These are phyloP conservation scores for Lipomyces yamanashiensis DNA, from an alignment of 805 yeast genomes.

Conservation along the genomic window DNA sequence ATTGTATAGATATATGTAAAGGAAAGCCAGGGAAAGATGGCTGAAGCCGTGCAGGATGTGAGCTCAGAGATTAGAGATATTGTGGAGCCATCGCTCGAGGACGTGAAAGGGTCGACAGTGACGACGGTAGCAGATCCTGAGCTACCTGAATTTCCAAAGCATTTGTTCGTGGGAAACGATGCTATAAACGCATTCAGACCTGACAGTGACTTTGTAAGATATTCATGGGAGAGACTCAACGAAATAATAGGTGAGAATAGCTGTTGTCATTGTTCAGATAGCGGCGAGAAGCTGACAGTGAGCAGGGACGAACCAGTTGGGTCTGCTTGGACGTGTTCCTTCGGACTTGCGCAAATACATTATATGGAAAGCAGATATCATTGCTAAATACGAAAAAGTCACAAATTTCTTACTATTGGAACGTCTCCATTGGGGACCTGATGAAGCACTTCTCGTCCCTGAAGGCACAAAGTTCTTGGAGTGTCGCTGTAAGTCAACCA, in stretches of 20 bases:
- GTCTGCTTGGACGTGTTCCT: slow-evolving; percentile 40
- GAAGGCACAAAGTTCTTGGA: slow-evolving; percentile 32
- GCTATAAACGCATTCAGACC: slow-evolving; percentile 3
- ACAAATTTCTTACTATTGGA: slow-evolving; percentile 38
- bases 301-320: slow-evolving; percentile 34
- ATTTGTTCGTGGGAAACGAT: slow-evolving; percentile 28
- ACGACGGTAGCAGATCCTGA: background rate
- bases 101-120: background rate
- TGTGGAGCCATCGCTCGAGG: background rate
- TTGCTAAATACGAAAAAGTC: slow-evolving; percentile 38
- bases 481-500: slow-evolving; percentile 18
- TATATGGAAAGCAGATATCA: slow-evolving; percentile 38
- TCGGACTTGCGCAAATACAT: slow-evolving; percentile 39
- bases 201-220: slow-evolving; percentile 39
- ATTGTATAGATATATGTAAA: background rate
- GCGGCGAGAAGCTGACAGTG: slow-evolving; percentile 22
- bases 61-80: background rate
- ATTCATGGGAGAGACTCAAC: slow-evolving; percentile 38
- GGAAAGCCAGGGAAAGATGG: background rate
- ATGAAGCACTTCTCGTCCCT: slow-evolving; percentile 12
- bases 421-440: slow-evolving; percentile 42
- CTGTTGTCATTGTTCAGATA: background rate
- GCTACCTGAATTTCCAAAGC: slow-evolving; percentile 2
- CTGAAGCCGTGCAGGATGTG: background rate
- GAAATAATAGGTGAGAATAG: slow-evolving; percentile 38